phyloP scores from a whole-genome alignment of 352 stramenopile genomes.

The Phytophthora rubi region DNA sequence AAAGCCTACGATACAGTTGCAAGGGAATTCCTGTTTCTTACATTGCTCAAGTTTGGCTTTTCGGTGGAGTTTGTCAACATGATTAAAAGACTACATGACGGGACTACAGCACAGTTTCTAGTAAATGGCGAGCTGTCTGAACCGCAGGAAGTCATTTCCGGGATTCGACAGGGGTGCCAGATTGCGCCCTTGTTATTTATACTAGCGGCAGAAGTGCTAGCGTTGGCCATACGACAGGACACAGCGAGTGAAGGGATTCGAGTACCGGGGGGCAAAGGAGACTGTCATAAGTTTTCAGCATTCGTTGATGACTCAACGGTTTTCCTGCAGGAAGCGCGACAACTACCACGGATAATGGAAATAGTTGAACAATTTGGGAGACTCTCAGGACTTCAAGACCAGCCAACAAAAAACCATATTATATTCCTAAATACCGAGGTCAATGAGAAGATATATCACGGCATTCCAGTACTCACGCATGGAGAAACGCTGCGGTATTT shows the following conservation, averaged over 20 bases:
- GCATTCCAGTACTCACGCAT: neutral
- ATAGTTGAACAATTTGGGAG: neutral
- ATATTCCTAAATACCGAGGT: neutral
- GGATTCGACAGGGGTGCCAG: neutral
- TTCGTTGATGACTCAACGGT: constrained; percentile 12
- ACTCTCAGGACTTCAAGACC: neutral
- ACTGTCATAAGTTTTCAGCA: neutral
- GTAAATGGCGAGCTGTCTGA: neutral
- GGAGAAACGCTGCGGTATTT: neutral
- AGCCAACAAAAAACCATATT: neutral
- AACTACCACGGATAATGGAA: neutral
- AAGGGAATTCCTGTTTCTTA: neutral
- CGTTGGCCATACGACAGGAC: neutral
- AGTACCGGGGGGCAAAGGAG: neutral
- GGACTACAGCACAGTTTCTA: neutral
- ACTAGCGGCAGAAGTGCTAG: neutral
- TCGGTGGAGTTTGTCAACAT: neutral
- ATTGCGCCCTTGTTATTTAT: neutral
- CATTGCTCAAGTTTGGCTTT: neutral
- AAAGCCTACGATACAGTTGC: constrained; percentile 1
- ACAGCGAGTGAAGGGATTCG: neutral
- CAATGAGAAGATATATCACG: neutral
- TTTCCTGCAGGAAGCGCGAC: neutral
- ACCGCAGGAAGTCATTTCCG: neutral
- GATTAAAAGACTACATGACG: neutral